Evolutionary conservation across 1,139 yeast species (phyloP), one percentile per base, ranked within the genome.

Genomic region (Debaryomyces fabryi): DNA sequence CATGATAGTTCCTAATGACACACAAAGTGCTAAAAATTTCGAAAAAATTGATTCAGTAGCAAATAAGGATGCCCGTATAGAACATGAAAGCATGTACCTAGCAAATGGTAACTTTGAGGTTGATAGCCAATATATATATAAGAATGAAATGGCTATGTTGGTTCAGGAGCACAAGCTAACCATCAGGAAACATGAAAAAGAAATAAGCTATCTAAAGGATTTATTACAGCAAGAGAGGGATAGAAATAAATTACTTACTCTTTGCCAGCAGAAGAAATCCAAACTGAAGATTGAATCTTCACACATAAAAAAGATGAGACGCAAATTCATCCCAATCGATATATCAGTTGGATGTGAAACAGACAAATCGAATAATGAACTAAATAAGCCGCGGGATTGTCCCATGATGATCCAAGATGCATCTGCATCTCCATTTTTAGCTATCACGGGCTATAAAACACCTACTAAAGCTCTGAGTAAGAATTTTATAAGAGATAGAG

Each of bases 101-200:
- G 38, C 23, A 13, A 35, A 20, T 6, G 25, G 25, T 2, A 35
- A 35, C 9, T 16, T 32, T 10, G 20, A 32, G 16, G 35, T 32
- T 8, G 21, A 16, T 9, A 32, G 12, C 10, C 12, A 13, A n/a
- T 16, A 20, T 12, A 35, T 35, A 4, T 35, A 35, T 20, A 54
- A 69, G 37, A 54, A 58, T 12, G 74, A 69, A 52, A 60, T 69
- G 63, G 49, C 61, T 45, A 46, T 60, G 20, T 53, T 69, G 30
- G 58, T 67, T 21, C 60, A 66, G 39, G 60, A 61, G 9, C 72
- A 67, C 48, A 56, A 60, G 15, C 51, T 55, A 6, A 58, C 65
- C 52, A 56, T 67, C 13, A 54, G 52, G 30, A 64, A 60, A 47
- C 72, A 71, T 49, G 64, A 66, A 52, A 58, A 59, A 8, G 72